Evolutionary conservation across 495 filamentous ascomycete species (phyloP), one percentile per base, ranked within the genome.

Genomic region (Apodospora peruviana): DNA sequence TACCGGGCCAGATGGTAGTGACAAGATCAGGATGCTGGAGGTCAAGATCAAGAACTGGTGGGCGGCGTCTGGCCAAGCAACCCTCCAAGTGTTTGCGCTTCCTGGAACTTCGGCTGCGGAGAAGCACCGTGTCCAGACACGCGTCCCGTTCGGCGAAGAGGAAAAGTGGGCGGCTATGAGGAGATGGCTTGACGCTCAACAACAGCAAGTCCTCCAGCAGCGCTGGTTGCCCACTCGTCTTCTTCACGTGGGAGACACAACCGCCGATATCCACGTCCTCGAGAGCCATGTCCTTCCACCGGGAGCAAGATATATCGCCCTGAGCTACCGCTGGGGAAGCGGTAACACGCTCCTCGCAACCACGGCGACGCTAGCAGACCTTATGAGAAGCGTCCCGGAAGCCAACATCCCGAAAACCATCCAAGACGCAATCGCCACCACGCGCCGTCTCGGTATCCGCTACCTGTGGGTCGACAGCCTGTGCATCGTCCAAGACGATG

Each of bases 381-480:
- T 48, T 12, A 14, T 29, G 21, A 32, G 27, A 2, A 43, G 36
- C 14, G 40, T 59, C n/a, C 43, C 38, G 12, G 3, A 58, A 4
- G 7, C 22, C 5, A 17, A 18, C 0, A 40, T 57, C 1, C 55
- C 55, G 2, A 40, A 25, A 12, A 63, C 60, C 14, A 53, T 66
- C 41, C 27, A 57, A 17, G 61, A 65, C 19, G 61, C 62, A 7
- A 36, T 66, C 2, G 36, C 34, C 1, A 45, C 57, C 2, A 50
- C 57, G 10, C 47, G 43, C 14, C 36, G 44, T 14, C 27, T 64
- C 2, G 38, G 34, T 1, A 40, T 51, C n/a, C 32, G 57, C 1
- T 62, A 62, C 35, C 34, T 62, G 12, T 62, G 59, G 59, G 43
- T 62, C 4, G 59, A 64, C 37, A 45, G 45, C 4, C 47, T 56